Percentiles rank a stretch among this genome's conserved stretches.
Conservation (phyloP, 73 alveolate genomes). For the Loxodes magnus region DNA sequence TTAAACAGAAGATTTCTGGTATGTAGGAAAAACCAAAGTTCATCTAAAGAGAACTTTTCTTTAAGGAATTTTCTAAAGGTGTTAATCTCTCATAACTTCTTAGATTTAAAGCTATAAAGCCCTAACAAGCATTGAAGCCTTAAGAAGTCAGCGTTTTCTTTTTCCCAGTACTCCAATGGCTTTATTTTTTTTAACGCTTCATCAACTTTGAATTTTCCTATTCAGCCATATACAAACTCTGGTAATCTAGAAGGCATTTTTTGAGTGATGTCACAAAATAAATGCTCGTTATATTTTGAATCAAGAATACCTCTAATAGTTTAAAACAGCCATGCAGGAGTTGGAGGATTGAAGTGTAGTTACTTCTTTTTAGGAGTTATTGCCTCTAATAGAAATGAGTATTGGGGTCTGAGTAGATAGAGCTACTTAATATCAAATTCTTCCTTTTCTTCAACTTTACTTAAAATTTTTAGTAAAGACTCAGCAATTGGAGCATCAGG, state of each 20-base stretch:
- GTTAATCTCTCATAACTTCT: conserved; percentile 52
- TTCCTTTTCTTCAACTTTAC: background rate
- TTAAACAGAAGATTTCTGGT: conserved; percentile 46
- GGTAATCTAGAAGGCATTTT: conserved; percentile 34
- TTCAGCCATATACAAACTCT: conserved; percentile 69
- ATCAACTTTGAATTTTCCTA: conserved; percentile 51
- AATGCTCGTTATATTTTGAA: conserved; percentile 61
- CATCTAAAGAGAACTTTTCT: conserved; percentile 55
- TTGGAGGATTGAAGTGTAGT: conserved; percentile 23
- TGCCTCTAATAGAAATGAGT: background rate
- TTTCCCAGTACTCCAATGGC: conserved; percentile 37
- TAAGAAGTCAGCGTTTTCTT: conserved; percentile 38
- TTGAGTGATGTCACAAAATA: conserved; percentile 22
- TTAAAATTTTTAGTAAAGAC: conserved; percentile 2
- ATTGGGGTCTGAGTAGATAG: conserved; percentile 11
- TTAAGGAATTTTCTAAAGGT: conserved; percentile 59
- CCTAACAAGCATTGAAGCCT: conserved; percentile 47
- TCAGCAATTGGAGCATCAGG: background rate
- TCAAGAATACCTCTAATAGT: conserved; percentile 66
- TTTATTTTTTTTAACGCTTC: conserved; percentile 30
- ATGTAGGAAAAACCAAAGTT: conserved; percentile 46
- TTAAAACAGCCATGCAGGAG: conserved; percentile 19
- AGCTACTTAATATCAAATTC: background rate
- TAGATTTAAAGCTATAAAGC: conserved; percentile 19
- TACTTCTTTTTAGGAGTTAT: background rate